Base-by-base conservation (phyloP, 202 grass and related monocot genomes). In the Setaria viridis region DNA sequence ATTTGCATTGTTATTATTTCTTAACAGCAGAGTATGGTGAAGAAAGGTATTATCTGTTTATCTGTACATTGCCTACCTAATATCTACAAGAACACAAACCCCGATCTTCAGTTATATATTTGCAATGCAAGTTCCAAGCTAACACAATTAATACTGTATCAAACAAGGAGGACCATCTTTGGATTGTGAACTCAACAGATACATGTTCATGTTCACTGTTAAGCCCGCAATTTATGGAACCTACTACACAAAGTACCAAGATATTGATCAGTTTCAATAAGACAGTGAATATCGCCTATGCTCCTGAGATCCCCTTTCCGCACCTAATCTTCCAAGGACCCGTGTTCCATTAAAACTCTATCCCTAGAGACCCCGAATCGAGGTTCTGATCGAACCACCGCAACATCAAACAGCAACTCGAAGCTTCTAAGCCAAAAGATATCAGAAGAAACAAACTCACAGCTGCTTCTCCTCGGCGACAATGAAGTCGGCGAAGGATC, bases 401-500 rank as follows among this genome's bases (percentile, higher is more conserved):
- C 42, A 49, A 43, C 15, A 42, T 8, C 39, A 49, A 46, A 60
- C 32, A 67, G 7, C 13, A 64, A 56, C 7, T 13, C 9, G 30
- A 62, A 13, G 16, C 60, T 62, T 57, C 10, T 10, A 46, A 82
- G 8, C 5, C 17, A 20, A 82, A 11, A 67, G 35, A 76, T 33
- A 84, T 79, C 7, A 53, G 10, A 33, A 75, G 9, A 53, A 56
- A 59, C 70, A 51, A 70, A 85, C 95, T 92, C 67, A 94, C 95
- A 98, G 76, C 4, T 84, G 67, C 54, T 92, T 92, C 82, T 95
- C 91, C 51, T 98, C 88, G 46, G 67, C 81, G 29, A 98, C 81
- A 25, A 98, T 79, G 80, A 98, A 86, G 16, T 92, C 84, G 20
- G 93, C 93, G 43, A 94, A 98, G 32, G 93, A 92, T 1, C 89